phyloP scores from a whole-genome alignment of 768 basidiomycete species.

The Sporobolomyces pararoseus region DNA sequence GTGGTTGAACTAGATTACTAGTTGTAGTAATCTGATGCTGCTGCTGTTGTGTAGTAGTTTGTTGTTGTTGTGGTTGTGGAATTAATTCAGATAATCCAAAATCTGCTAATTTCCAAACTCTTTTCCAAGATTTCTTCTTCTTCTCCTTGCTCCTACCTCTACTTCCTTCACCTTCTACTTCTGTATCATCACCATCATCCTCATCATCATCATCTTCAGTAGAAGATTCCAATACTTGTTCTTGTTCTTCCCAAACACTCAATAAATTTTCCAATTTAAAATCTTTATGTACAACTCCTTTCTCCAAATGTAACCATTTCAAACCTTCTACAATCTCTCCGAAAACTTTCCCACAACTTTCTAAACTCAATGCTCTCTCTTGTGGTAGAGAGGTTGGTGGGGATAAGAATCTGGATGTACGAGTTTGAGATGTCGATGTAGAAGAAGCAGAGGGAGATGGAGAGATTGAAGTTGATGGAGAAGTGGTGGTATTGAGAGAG shows the following conservation, averaged over 20 bases:
- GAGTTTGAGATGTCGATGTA: not conserved
- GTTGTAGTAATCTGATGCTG: not conserved
- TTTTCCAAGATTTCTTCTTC: conserved; percentile 44
- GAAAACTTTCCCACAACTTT: conserved; percentile 56
- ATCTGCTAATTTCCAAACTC: conserved; percentile 73
- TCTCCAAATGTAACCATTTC: conserved; percentile 74
- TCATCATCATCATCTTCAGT: not conserved
- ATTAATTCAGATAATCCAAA: conserved; percentile 75
- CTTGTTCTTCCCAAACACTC: conserved; percentile 69
- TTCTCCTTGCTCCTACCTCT: not conserved
- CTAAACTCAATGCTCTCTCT: conserved; percentile 54
- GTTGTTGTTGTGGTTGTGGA: conserved; percentile 45
- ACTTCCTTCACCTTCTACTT: not conserved
- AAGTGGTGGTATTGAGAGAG: not conserved
- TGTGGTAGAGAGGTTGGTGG: conserved; percentile 9
- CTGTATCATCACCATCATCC: not conserved
- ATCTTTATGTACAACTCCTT: conserved; percentile 80
- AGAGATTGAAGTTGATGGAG: not conserved
- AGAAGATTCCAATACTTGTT: too few relatives aligned
- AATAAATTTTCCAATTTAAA: conserved; percentile 96
- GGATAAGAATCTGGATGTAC: conserved; percentile 13
- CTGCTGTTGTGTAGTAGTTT: not conserved
- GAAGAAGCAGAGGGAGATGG: not conserved
- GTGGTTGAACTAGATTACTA: conserved; percentile 14
- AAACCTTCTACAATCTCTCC: conserved; percentile 77